Evolutionary conservation across 805 yeast genomes (phyloP).

Genomic region (Saturnispora ahearnii): DNA sequence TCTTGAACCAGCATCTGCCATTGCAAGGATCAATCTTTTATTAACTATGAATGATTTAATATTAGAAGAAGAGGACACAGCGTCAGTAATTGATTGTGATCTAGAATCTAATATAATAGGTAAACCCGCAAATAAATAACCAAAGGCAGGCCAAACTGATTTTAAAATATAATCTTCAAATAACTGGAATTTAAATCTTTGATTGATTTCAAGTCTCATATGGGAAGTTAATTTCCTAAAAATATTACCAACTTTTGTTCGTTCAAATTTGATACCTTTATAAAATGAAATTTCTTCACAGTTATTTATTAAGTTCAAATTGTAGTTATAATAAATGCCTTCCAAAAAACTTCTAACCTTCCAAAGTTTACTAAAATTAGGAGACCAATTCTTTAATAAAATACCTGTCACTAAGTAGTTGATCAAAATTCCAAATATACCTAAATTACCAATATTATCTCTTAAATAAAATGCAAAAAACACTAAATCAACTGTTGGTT

Average conservation of each 20-base stretch:
- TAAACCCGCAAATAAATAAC: constrained; percentile 82
- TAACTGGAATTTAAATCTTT: constrained; percentile 60
- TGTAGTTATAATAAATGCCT: constrained; percentile 83
- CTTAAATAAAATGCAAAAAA: constrained; percentile 78
- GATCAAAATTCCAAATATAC: constrained; percentile 69
- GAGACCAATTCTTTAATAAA: constrained; percentile 63
- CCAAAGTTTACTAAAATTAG: constrained; percentile 74
- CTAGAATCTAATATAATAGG: constrained; percentile 59
- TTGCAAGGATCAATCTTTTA: constrained; percentile 78
- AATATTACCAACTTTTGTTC: constrained; percentile 49
- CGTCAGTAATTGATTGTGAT: constrained; percentile 3
- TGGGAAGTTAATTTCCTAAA: constrained; percentile 43
- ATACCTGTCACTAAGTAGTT: constrained; percentile 78
- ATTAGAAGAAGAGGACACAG: constrained; percentile 29
- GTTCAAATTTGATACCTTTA: constrained; percentile 79
- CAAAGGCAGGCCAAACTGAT: constrained; percentile 91
- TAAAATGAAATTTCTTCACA: constrained; percentile 93
- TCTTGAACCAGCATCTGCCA: constrained; percentile 93
- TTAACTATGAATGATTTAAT: constrained; percentile 87
- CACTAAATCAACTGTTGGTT: constrained; percentile 79
- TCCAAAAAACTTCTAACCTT: constrained; percentile 69
- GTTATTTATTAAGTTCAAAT: constrained; percentile 74
- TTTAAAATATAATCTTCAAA: constrained; percentile 81
- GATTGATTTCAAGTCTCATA: constrained; percentile 33
- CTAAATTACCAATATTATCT: constrained; percentile 80